Base-by-base conservation (phyloP, 768 basidiomycete genomes). In the Suillus bovinus region DNA sequence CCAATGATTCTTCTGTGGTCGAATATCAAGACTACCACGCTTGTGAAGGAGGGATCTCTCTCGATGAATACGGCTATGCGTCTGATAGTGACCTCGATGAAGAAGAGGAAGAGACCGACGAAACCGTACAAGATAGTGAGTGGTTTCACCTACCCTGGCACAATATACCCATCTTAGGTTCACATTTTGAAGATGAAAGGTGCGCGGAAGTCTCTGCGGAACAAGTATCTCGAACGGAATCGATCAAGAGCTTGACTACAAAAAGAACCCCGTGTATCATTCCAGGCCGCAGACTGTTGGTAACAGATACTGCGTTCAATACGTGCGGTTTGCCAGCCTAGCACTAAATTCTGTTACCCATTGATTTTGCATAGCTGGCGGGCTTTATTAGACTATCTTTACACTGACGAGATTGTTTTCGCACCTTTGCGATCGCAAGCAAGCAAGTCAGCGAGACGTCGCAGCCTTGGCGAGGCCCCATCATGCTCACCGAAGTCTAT, bases 401-500 rank as follows among this genome's bases (percentile, higher is more conserved):
- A 77, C 65, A 77, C 76, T 4, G 63, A 66, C 9, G 70, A 73
- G 33, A 62, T 77, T 22, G 61, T 66, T 38, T 79, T 76, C 46
- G 54, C 63, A 7, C 66, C 72, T 9, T 64, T 78, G 20, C 70
- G 60, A 10, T 71, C 68, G 1, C 55, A 65, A 50, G 55, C 36
- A 54, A 38, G 20, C 14, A 46, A 22, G 27, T 11, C 50, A n/a
- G 62, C n/a, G 14, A 50, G 5, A 20, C 27, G 2, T 13, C 22
- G 4, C 39, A 29, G 33, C 29, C 46, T 61, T 8, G 2, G 24
- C 16, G 33, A 61, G n/a, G 13, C 41, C 4, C 22, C 50, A 6
- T 38, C 55, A 9, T 77, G 75, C 47, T 78, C 76, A 1, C 73
- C 76, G 0, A 78, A 78, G 46, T 79, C 77, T 1, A 78, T 79